These are phyloP conservation scores for Sutorius australiensis DNA, from an alignment of 768 basidiomycete genomes.

Conservation along the genomic window DNA sequence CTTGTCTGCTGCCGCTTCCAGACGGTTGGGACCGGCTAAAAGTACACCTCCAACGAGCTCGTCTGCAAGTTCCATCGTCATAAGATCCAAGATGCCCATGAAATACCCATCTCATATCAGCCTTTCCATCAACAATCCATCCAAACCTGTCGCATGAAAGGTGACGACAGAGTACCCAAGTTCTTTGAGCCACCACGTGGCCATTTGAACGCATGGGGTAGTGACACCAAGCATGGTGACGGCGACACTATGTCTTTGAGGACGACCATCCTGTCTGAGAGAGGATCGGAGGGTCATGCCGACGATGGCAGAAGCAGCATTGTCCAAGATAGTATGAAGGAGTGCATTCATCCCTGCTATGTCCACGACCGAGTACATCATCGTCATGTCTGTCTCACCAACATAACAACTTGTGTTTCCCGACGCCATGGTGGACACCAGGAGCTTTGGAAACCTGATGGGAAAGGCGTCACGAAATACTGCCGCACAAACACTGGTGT, in stretches of 20 bases:
- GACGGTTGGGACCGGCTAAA: slow-evolving; percentile 25
- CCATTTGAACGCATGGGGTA: slow-evolving; percentile 17
- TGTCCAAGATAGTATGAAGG: slow-evolving; percentile 20
- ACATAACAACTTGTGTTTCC: slow-evolving; percentile 26
- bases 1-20: slow-evolving; percentile 21
- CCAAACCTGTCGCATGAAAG: slow-evolving; percentile 29
- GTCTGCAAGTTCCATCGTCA: slow-evolving; percentile 33
- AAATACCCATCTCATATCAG: slow-evolving; percentile 25
- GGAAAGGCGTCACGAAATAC: slow-evolving; percentile 22
- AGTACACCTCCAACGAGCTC: slow-evolving; percentile 31
- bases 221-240: slow-evolving; percentile 31
- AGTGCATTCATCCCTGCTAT: slow-evolving; percentile 28
- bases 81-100: slow-evolving; percentile 27
- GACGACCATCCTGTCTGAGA: not conserved
- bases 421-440: slow-evolving; percentile 32
- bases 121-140: slow-evolving; percentile 30
- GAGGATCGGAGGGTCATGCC: slow-evolving; percentile 21
- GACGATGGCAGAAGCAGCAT: slow-evolving; percentile 27
- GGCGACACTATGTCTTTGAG: slow-evolving; percentile 8
- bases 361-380: slow-evolving; percentile 33
- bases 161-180: slow-evolving; percentile 23
- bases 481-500: slow-evolving; percentile 21
- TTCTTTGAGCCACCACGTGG: slow-evolving; percentile 20
- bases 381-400: slow-evolving; percentile 30
- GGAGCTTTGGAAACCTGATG: slow-evolving; percentile 29